Percentiles rank a stretch among this genome's conserved stretches.
These are phyloP conservation scores for Hysterangium stoloniferum DNA, from an alignment of 768 basidiomycete species.

Conservation along the genomic window DNA sequence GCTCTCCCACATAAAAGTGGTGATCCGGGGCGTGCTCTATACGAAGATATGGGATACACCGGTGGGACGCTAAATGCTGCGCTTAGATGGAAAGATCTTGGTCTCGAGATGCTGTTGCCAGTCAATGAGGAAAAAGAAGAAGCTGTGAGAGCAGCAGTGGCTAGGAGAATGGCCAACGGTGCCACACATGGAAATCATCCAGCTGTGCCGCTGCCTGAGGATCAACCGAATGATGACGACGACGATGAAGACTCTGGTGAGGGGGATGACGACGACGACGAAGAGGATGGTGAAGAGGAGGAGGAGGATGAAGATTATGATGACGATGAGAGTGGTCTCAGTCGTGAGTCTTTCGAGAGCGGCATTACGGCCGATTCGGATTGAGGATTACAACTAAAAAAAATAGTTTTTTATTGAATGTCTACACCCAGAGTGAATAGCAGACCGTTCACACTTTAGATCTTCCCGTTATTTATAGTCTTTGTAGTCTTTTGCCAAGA, in stretches of 20 bases:
- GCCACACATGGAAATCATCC: conserved; percentile 26
- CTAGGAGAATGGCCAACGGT: conserved; percentile 50
- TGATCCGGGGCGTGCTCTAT: conserved; percentile 72
- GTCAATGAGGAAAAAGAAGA: conserved; percentile 72
- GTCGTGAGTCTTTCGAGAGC: conserved; percentile 7
- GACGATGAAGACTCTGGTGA: conserved; percentile 5
- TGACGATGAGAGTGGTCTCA: conserved; percentile 2
- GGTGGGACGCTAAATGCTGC: conserved; percentile 64
- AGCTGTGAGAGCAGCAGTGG: conserved; percentile 60
- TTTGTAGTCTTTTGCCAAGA: no score
- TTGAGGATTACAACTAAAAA: background rate
- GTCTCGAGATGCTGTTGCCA: conserved; percentile 63
- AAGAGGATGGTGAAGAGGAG: conserved; percentile 7
- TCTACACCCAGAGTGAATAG: no score
- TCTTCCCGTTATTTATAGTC: no score
- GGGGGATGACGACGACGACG: conserved; percentile 4
- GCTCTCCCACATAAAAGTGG: conserved; percentile 62
- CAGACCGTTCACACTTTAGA: no score
- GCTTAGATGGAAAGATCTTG: conserved; percentile 77
- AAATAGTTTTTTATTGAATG: no score
- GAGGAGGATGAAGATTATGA: conserved; percentile 6
- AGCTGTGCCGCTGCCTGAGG: background rate
- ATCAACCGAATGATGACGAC: conserved; percentile 6
- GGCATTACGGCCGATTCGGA: conserved; percentile 1
- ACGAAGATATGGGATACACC: conserved; percentile 72